Base-by-base conservation (phyloP, 2,329 filamentous ascomycete genomes). In the Verticillium nonalfalfae region DNA sequence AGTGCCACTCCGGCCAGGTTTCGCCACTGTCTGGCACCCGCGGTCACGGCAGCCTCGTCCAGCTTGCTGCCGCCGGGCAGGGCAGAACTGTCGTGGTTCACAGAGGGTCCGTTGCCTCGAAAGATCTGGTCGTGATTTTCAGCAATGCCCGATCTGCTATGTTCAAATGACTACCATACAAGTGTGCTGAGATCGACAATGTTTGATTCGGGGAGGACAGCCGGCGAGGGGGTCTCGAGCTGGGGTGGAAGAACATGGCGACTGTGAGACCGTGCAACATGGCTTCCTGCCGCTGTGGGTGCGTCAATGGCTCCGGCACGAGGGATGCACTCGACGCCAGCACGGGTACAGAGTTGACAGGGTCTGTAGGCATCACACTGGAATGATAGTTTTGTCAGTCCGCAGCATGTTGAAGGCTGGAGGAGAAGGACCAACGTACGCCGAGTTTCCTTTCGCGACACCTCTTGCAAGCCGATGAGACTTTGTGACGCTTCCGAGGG, bases 31-130 rank as follows among this genome's bases (percentile, higher is more conserved):
- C 21, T 11, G 45, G 21, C n/a, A 5, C 52, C 18, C 61, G 58
- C 1, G 40, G 34, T 3, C 35, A 35, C 31, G 4, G 36, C 26
- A 11, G 59, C n/a, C 4, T 39, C 34, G 7, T 58, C 26, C 2
- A 60, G 18, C 21, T 63, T 63, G n/a, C 60, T 58, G n/a, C 61
- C 61, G 34, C 61, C 61, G 1, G 61, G 61, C 26, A 63, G 35
- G 9, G 61, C 61, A 36, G 61, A 63, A 11, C 58, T 63, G 35
- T 63, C 61, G 9, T 63, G 55, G 4, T 31, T 11, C 4, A 59
- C 9, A 13, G 36, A 14, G 4, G 56, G 59, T 9, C 52, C 58
- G 11, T 36, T 45, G 15, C 11, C 57, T 4, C 15, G 39, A 26
- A 33, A 9, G 34, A 34, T 38, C 26, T 7, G 39, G 11, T 11